Evolutionary conservation across 2,329 filamentous ascomycete species (phyloP).

Genomic region (Fusarium chuoi): DNA sequence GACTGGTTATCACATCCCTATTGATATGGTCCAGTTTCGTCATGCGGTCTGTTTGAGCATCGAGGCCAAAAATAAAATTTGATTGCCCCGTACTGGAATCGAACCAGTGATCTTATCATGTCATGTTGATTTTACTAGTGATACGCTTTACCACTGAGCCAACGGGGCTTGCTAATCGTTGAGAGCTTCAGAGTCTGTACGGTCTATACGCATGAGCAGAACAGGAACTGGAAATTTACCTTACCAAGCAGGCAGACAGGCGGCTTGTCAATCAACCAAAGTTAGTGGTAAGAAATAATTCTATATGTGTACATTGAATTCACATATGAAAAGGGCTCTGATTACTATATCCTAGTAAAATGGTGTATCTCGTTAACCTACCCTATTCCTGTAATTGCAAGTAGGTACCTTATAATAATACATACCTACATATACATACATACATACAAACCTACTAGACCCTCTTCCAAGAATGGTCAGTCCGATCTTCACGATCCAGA

Average conservation of each 20-base stretch:
- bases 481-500: neutral
- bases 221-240: neutral
- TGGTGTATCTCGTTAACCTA: neutral
- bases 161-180: neutral
- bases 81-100: constrained; percentile 2
- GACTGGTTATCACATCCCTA: neutral
- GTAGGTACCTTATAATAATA: no score
- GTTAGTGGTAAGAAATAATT: neutral
- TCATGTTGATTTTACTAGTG: constrained; percentile 6
- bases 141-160: constrained; percentile 13
- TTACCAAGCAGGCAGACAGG: neutral
- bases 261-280: neutral
- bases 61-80: neutral
- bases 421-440: no score
- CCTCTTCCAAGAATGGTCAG: neutral
- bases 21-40: neutral
- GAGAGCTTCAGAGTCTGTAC: fast-evolving
- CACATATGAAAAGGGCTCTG: fast-evolving
- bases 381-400: neutral
- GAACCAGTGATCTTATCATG: constrained; percentile 9
- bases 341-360: neutral
- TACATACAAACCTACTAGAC: neutral
- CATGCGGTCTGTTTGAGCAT: neutral
- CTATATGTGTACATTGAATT: neutral
- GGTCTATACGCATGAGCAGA: neutral